Conservation (phyloP, 805 yeast genomes). For the Suhomyces sp. region DNA sequence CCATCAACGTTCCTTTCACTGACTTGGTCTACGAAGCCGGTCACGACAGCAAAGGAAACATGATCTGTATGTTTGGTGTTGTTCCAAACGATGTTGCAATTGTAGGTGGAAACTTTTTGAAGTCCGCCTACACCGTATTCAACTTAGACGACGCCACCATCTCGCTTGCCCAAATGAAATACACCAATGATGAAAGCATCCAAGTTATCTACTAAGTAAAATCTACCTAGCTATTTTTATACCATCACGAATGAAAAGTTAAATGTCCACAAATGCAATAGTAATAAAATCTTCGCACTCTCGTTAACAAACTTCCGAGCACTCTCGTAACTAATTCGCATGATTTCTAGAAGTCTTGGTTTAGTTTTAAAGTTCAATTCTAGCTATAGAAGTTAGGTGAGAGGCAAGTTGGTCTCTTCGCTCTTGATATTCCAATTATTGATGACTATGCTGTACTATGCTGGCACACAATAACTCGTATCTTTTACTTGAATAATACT, state of each 20-base stretch:
- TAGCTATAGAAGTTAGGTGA: not conserved
- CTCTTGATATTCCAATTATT: too few species aligned
- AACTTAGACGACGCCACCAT: slow-evolving; percentile 23
- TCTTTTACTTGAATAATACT: too few species aligned
- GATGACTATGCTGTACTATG: too few species aligned
- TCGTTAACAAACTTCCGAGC: too few species aligned
- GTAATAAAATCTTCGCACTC: too few species aligned
- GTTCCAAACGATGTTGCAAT: slow-evolving; percentile 13
- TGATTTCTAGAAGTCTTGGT: not conserved
- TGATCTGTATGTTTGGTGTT: slow-evolving; percentile 11
- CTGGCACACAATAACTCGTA: too few species aligned
- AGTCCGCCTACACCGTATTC: slow-evolving; percentile 24
- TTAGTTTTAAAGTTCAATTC: not conserved
- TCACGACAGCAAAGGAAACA: slow-evolving; percentile 1
- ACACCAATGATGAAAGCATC: slow-evolving; percentile 12
- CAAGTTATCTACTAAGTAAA: slow-evolving; percentile 5
- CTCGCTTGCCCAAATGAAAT: slow-evolving; percentile 23
- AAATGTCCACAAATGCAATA: not conserved
- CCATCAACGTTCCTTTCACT: slow-evolving; percentile 13
- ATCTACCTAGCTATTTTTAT: not conserved
- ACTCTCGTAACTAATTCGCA: too few species aligned
- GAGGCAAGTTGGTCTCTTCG: too few species aligned
- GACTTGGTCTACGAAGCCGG: slow-evolving; percentile 13
- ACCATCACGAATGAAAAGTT: not conserved
- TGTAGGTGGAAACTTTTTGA: slow-evolving; percentile 29